Evolutionary conservation across 176 grass and related monocot species (phyloP), one percentile per base, ranked within the genome.

Genomic region (Triticum urartu): DNA sequence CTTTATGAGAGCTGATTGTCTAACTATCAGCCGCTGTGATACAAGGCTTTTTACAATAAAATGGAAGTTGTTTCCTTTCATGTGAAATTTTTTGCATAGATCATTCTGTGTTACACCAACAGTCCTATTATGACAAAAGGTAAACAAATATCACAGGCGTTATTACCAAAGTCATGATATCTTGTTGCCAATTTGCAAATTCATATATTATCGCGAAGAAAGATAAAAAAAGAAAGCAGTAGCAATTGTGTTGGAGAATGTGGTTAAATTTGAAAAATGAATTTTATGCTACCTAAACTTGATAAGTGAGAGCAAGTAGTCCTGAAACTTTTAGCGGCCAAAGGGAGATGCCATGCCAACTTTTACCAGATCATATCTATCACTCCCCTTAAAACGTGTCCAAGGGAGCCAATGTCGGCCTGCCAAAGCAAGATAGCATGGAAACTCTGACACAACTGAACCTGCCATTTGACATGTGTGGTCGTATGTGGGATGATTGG

Each of bases 1-100:
- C 88, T 90, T 98, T 88, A 98, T 58, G 6, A 98, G 79, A 71
- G 97, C 92, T 72, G 97, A 92, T 81, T 95, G 97, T 33, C 92
- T 89, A 86, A 94, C 88, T 75, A 98, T 90, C 79, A 98, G 83
- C 71, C 66, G 62, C 43, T 98, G 91, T 34, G 82, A 94, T 81
- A 89, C 79, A 65, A 98, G 94, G 82, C 83, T 88, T 71, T 91
- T 95, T 60, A 94, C 94, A 72, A 98, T 89, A 87, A 95, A 98
- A 90, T 94, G 89, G 9, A 98, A 95, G 85, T 94, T 94, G 80
- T 95, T 98, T 84, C 94, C 97, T 83, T 95, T 95, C 67, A 92
- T 94, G 33, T 32, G 43, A 84, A 95, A 92, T 68, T 66, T 77
- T 85, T 95, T 93, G 78, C 83, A 90, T 62, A 98, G 88, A 58